Evolutionary conservation across 106 monocot species (phyloP).

Genomic region (Alisma plantagoaquatica): DNA sequence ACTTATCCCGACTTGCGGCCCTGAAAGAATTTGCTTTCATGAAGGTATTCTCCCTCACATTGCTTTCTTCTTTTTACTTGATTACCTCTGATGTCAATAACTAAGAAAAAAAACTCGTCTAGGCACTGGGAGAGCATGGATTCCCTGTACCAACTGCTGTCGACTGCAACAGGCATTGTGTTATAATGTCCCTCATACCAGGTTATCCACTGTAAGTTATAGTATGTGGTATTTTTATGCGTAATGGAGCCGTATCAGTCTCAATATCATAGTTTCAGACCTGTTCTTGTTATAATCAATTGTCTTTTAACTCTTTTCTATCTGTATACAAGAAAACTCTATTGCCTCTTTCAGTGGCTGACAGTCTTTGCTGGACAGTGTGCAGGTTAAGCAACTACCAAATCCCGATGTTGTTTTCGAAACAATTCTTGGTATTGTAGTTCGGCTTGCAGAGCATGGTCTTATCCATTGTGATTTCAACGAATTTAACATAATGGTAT

Average conservation of each 20-base stretch:
- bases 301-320: background rate
- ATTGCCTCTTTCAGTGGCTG: no score
- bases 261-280: no score
- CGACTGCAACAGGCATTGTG: slow-evolving; percentile 93
- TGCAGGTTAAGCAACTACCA: slow-evolving; percentile 74
- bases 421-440: slow-evolving; percentile 57
- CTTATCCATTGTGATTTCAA: slow-evolving; percentile 98
- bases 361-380: slow-evolving; percentile 20
- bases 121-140: slow-evolving; percentile 92
- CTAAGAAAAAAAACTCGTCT: background rate
- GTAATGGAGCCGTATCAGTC: no score
- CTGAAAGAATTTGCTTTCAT: slow-evolving; percentile 38
- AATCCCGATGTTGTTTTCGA: slow-evolving; percentile 84
- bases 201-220: slow-evolving; percentile 95
- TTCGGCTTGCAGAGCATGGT: slow-evolving; percentile 89
- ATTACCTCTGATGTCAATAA: background rate
- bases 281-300: no score
- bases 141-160: slow-evolving; percentile 96
- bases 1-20: slow-evolving; percentile 21
- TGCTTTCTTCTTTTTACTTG: background rate
- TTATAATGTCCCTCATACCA: slow-evolving; percentile 87
- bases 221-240: no score
- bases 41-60: slow-evolving; percentile 44
- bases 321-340: background rate
- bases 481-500: slow-evolving; percentile 96